Evolutionary conservation across 768 basidiomycete genomes (phyloP).

Genomic region (Ephemerocybe angulata): DNA sequence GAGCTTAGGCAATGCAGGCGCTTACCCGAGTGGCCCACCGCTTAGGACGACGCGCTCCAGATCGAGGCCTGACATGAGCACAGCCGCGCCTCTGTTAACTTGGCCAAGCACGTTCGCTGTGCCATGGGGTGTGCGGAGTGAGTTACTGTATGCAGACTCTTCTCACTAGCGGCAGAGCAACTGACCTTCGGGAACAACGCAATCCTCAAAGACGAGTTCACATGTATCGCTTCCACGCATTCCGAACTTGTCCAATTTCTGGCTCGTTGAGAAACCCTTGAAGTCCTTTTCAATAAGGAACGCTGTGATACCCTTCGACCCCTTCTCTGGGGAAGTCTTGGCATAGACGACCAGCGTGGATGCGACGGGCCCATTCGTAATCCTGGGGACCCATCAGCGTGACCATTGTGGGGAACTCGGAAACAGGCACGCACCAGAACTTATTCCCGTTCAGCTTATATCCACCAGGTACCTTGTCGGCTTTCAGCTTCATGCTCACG

Average conservation of each 20-base stretch:
- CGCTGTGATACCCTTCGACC: conserved; percentile 86
- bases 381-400: conserved; percentile 47
- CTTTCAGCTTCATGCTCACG: conserved; percentile 86
- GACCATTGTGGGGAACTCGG: not conserved
- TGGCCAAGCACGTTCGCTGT: conserved; percentile 82
- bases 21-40: conserved; percentile 86
- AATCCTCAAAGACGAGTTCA: conserved; percentile 89
- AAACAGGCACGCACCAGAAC: conserved; percentile 67
- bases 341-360: conserved; percentile 93
- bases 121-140: conserved; percentile 11
- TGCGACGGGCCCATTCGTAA: conserved; percentile 90
- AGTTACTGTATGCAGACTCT: too few species aligned
- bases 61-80: conserved; percentile 94
- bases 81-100: conserved; percentile 74
- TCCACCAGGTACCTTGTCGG: conserved; percentile 72
- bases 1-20: conserved; percentile 5
- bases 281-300: conserved; percentile 86
- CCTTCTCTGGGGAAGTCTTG: conserved; percentile 73
- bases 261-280: conserved; percentile 82
- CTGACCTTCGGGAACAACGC: conserved; percentile 82
- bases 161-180: not conserved
- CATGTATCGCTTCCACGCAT: conserved; percentile 97
- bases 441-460: conserved; percentile 87
- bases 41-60: conserved; percentile 88
- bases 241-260: conserved; percentile 92